Evolutionary conservation across 495 filamentous ascomycete genomes (phyloP), one percentile per base, ranked within the genome.

Genomic region (Tuber magnatum): DNA sequence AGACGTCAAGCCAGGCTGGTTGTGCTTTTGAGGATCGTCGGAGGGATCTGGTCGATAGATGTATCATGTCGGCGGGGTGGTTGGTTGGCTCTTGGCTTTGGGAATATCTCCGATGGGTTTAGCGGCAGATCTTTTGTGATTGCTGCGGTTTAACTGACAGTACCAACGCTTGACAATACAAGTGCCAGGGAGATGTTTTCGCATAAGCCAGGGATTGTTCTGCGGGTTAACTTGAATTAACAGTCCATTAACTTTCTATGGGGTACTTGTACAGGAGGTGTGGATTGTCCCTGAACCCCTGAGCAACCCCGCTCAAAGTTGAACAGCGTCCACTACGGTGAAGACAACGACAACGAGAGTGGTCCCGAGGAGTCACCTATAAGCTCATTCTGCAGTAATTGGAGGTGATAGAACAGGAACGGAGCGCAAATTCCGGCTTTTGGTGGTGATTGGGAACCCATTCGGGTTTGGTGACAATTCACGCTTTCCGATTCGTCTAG

Each of bases 101-200:
- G 56, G 56, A 65, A 65, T 65, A 65, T 65, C 56, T 65, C 56
- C 56, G 56, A 65, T 65, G 56, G 56, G 56, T 35, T 65, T 65
- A 20, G 14, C 56, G 56, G 56, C 56, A 65, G 56, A 35, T 35
- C 56, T 35, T 61, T 32, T 32, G 22, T n/a, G 46, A n/a, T n/a
- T n/a, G n/a, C 5, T 28, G 10, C 3, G n/a, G 10, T 12, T 48
- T 28, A 6, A 46, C 24, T 56, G 9, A 10, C 7, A 2, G 24
- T 28, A 24, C 48, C n/a, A 28, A 35, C 32, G 35, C 56, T 8
- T 32, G 28, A 32, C 56, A 35, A 35, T 16, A 35, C 56, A 65
- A 28, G n/a, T n/a, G n/a, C n/a, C n/a, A n/a, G n/a, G n/a, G n/a
- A n/a, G n/a, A n/a, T n/a, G n/a, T n/a, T n/a, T n/a, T n/a, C n/a